Base-by-base conservation (phyloP, 2,329 filamentous ascomycete genomes). In the Lasiodiplodia theobromae region DNA sequence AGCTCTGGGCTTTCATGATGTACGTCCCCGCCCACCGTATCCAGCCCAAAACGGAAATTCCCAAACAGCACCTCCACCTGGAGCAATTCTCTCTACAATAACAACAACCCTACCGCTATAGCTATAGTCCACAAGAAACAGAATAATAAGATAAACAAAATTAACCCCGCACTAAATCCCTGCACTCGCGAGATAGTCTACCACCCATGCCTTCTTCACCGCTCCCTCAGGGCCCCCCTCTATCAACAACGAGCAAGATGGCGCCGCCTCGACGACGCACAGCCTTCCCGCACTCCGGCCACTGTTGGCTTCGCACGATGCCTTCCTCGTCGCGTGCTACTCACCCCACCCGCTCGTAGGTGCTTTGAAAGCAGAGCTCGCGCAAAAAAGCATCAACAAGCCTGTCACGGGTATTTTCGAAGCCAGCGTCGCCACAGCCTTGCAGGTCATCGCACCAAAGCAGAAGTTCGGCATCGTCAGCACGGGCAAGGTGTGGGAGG, bases 281-380 rank as follows among this genome's bases (percentile, higher is more conserved):
- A 92, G 92, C 63, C 81, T 90, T 18, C 81, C 83, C 0, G 83
- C 88, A 69, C 76, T 92, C 6, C 76, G 81, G 31, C 76, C 82
- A 1, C 69, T 80, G 0, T 76, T 86, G 0, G 69, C 77, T 2
- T 73, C 80, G 34, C 88, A 92, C 77, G 89, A 96, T 75, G 93
- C 86, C n/a, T 90, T 96, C 70, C 85, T 97, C 0, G 86, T 97
- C 2, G 94, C 94, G 23, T 97, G 95, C 81, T 98, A 93, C 82
- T 96, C 92, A 69, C 88, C 91, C 1, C 94, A 97, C 75, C 89
- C 91, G 0, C 86, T 97, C 0, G 92, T 97, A 0, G 78, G 83
- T 0, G 78, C 85, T 60, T 81, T 97, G 12, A 84, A 84, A 69
- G 71, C 80, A n/a, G 74, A 82, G 16, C 78, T 82, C 14, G 71